Base-by-base conservation (phyloP, 2,329 filamentous ascomycete species). In the Botrytis aclada region DNA sequence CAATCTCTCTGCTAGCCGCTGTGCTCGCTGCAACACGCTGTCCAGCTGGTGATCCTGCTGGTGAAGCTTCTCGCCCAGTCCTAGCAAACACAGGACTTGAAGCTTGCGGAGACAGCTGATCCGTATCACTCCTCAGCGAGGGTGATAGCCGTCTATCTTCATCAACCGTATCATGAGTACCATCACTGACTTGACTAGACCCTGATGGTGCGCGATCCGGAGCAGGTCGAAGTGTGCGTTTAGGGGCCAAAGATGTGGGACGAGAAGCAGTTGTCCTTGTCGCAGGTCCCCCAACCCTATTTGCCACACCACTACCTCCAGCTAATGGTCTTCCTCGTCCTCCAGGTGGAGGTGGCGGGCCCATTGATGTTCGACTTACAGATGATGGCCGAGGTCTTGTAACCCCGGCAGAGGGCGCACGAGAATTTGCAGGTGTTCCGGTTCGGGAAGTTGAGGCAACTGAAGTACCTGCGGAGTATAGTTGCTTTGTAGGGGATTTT, bases 401-500 rank as follows among this genome's bases (percentile, higher is more conserved):
- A 62, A 77, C 73, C 43, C 75, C 75, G 16, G 75, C 82, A 79
- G 76, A 85, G 78, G 62, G 85, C 70, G 85, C 82, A 77, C 82
- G 69, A 66, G 82, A 81, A 77, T 87, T 89, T 58, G 89, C 87
- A 1, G 92, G 89, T 3, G 90, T 93, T 56, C 83, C 87, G 20
- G 89, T 93, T 77, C 90, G 85, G 58, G 91, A 91, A 1, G 86
- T 88, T 2, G 86, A 84, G 8, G 86, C 81, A 77, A 87, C 90
- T 1, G 90, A 88, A 10, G 83, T 80, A 5, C 83, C 82, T 2
- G 89, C 85, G 29, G 83, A 83, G 54, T 64, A 70, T 43, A 92
- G 81, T 77, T 93, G 91, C 80, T 96, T 96, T 4, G 91, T 93
- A 2, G 93, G 93, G 1, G 92, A 95, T 79, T 93, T 95, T 0